phyloP scores from a whole-genome alignment of 2,329 filamentous ascomycete species.

The Fusarium austroafricanum region DNA sequence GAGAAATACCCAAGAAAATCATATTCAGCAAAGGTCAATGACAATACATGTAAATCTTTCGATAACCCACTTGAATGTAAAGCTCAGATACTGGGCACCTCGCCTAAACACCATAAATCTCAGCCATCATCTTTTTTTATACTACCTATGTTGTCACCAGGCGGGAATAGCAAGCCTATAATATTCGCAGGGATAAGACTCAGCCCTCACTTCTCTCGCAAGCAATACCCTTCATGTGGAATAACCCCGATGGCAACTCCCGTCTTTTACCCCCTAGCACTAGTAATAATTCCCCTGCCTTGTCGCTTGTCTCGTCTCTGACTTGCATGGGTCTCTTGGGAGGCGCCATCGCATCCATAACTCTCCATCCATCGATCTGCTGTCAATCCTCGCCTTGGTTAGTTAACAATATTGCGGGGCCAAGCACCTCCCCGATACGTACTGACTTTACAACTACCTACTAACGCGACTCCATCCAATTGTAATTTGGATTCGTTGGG shows the following conservation, averaged over 20 bases:
- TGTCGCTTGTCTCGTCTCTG: background rate
- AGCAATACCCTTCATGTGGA: constrained; percentile 35
- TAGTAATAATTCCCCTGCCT: constrained; percentile 5
- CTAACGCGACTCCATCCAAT: background rate
- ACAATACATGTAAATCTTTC: constrained; percentile 9
- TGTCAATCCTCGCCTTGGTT: constrained; percentile 30
- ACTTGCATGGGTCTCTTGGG: constrained; percentile 24
- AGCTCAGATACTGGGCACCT: constrained; percentile 18
- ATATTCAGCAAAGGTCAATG: constrained; percentile 1
- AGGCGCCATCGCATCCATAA: constrained; percentile 9
- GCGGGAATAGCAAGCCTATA: background rate
- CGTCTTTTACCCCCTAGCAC: constrained; percentile 17
- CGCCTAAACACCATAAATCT: constrained; percentile 12
- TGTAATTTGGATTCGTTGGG: constrained; percentile 27
- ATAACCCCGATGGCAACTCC: constrained; percentile 27
- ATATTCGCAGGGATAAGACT: constrained; percentile 5
- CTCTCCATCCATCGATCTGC: constrained; percentile 28
- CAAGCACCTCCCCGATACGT: background rate
- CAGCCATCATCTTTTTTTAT: constrained; percentile 11
- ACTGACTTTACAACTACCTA: background rate
- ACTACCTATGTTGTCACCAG: background rate
- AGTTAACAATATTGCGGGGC: constrained; percentile 20
- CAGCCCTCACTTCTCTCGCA: constrained; percentile 30
- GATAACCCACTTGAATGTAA: constrained; percentile 22
- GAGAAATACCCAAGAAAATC: constrained; percentile 11